These are phyloP conservation scores for Monilinia fructigena DNA, from an alignment of 2,329 filamentous ascomycete genomes.

Conservation along the genomic window DNA sequence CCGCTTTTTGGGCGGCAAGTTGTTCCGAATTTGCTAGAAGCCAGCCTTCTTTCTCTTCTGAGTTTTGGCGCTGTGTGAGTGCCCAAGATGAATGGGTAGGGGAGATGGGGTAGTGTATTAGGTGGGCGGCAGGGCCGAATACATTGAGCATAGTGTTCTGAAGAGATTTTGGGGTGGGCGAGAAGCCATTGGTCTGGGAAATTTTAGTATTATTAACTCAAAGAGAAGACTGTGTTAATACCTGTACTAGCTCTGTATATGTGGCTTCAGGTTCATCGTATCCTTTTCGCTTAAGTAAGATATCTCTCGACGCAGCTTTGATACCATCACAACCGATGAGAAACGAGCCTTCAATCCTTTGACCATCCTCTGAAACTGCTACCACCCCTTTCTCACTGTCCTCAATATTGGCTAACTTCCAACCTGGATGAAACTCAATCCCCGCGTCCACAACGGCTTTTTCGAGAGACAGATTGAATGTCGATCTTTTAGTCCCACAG, in stretches of 20 bases:
- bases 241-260: slow-evolving; percentile 23
- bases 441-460: not conserved
- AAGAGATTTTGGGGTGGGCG: slow-evolving; percentile 8
- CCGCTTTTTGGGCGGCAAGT: not conserved
- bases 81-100: slow-evolving; percentile 22
- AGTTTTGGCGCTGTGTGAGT: slow-evolving; percentile 13
- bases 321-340: slow-evolving; percentile 29
- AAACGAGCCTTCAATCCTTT: slow-evolving; percentile 21
- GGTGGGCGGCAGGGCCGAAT: slow-evolving; percentile 22
- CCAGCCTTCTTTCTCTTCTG: slow-evolving; percentile 20
- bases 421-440: slow-evolving; percentile 21
- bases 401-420: slow-evolving; percentile 22
- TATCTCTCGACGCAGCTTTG: slow-evolving; percentile 16
- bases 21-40: not conserved
- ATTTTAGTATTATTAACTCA: not conserved
- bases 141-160: slow-evolving; percentile 18
- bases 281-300: slow-evolving; percentile 15
- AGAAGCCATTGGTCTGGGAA: slow-evolving; percentile 4
- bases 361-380: slow-evolving; percentile 18
- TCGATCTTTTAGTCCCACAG: slow-evolving; percentile 21
- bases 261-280: slow-evolving; percentile 17
- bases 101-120: slow-evolving; percentile 20
- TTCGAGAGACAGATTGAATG: slow-evolving; percentile 21
- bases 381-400: slow-evolving; percentile 14
- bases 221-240: not conserved